Evolutionary conservation across 768 basidiomycete species (phyloP).

Genomic region (Coprinellus aureogranulatus): DNA sequence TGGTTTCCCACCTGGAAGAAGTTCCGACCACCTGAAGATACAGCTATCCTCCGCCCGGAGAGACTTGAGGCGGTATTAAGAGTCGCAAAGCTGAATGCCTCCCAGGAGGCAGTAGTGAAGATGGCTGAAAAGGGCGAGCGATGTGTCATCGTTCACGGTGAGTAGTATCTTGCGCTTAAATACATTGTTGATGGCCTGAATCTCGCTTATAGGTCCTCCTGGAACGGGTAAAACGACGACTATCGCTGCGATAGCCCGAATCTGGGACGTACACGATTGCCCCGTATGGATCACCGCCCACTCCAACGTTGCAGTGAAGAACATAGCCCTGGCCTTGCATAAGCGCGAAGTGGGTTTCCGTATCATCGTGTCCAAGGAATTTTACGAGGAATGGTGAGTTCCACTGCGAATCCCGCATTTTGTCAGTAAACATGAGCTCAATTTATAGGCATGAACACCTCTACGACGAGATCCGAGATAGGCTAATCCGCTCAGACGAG

Average conservation of each 20-base stretch:
- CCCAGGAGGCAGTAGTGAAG: constrained; percentile 34
- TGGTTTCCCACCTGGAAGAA: constrained; percentile 36
- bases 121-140: constrained; percentile 33
- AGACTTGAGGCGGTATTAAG: neutral
- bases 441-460: constrained; percentile 49
- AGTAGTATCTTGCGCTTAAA: neutral
- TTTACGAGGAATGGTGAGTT: constrained; percentile 45
- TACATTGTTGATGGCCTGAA: neutral
- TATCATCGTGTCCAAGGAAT: constrained; percentile 47
- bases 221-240: constrained; percentile 55
- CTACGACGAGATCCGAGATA: constrained; percentile 31
- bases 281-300: constrained; percentile 44
- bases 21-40: constrained; percentile 3
- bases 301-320: constrained; percentile 51
- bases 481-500: constrained; percentile 42
- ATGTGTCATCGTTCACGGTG: constrained; percentile 40
- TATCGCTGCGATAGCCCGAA: constrained; percentile 41
- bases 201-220: constrained; percentile 37
- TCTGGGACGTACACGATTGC: constrained; percentile 27
- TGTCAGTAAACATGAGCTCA: neutral
- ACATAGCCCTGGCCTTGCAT: constrained; percentile 43
- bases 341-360: constrained; percentile 37
- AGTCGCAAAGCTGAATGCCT: constrained; percentile 30
- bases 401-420: neutral
- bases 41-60: neutral